Percentiles rank a stretch among this genome's conserved stretches.
Evolutionary conservation across 202 grass and related monocot genomes (phyloP).

Genomic region (Tripidium arundinaceum): DNA sequence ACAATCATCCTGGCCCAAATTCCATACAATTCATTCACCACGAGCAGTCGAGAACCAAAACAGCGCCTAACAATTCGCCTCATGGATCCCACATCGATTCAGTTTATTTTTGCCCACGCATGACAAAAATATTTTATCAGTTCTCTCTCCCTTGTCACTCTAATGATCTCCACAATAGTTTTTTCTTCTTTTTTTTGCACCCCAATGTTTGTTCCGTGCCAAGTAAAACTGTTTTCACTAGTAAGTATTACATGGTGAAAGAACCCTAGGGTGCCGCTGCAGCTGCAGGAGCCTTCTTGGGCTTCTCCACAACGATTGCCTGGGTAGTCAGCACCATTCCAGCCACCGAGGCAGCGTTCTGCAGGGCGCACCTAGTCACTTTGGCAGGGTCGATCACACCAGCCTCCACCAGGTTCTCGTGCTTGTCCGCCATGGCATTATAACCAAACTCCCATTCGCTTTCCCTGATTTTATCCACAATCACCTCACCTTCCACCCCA

Average conservation of each 20-base stretch:
- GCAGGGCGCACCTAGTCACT: conserved; percentile 71
- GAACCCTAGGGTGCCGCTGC: conserved; percentile 44
- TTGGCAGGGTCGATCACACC: conserved; percentile 94
- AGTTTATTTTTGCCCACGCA: conserved; percentile 18
- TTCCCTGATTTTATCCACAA: conserved; percentile 79
- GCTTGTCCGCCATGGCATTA: conserved; percentile 81
- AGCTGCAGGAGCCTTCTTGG: conserved; percentile 46
- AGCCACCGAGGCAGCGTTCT: conserved; percentile 66
- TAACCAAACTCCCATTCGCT: conserved; percentile 86
- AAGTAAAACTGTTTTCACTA: neutral
- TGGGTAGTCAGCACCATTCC: conserved; percentile 96
- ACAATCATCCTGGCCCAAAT: neutral
- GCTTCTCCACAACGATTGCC: conserved; percentile 92
- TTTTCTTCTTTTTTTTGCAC: neutral
- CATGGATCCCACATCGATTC: neutral
- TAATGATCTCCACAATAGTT: neutral
- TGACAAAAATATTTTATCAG: neutral
- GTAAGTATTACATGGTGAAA: conserved; percentile 41
- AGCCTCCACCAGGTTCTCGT: conserved; percentile 80
- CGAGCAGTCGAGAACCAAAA: no score
- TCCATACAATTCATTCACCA: neutral
- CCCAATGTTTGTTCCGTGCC: neutral
- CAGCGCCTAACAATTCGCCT: no score
- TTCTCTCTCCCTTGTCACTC: neutral
- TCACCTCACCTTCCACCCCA: conserved; percentile 90